These are phyloP conservation scores for Plasmodium knowlesi DNA, from an alignment of 169 alveolate species.

Conservation along the genomic window DNA sequence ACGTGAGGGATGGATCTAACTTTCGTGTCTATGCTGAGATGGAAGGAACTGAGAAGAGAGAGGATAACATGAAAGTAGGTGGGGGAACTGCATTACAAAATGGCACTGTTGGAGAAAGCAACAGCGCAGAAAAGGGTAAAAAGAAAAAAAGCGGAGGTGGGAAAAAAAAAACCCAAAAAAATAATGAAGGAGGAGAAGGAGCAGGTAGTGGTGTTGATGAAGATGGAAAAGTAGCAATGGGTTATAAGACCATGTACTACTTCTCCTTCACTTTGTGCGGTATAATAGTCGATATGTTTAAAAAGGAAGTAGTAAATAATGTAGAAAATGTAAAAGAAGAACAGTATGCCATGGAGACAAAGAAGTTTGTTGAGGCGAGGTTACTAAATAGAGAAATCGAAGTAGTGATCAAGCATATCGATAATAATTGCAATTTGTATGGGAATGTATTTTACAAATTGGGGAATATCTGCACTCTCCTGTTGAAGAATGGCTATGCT, in stretches of 20 bases:
- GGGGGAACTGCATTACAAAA: background rate
- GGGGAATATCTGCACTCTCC: constrained; percentile 61
- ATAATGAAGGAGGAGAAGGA: background rate
- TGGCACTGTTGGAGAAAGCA: background rate
- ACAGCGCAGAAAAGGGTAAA: background rate
- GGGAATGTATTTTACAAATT: constrained; percentile 51
- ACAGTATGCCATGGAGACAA: constrained; percentile 65
- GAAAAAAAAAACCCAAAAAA: background rate
- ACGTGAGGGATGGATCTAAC: constrained; percentile 63
- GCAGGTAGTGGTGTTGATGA: background rate
- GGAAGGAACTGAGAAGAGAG: background rate
- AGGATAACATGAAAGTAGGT: no score
- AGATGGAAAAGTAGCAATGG: background rate
- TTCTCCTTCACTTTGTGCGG: constrained; percentile 64
- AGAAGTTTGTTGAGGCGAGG: constrained; percentile 59
- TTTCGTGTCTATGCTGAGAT: constrained; percentile 65
- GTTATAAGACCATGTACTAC: constrained; percentile 60
- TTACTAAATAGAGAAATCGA: constrained; percentile 68
- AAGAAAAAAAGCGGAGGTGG: background rate
- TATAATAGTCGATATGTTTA: constrained; percentile 68
- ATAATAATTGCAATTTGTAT: constrained; percentile 59
- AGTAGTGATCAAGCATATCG: constrained; percentile 52
- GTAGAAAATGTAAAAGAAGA: constrained; percentile 67
- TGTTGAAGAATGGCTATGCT: constrained; percentile 71
- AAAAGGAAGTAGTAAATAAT: constrained; percentile 63